Evolutionary conservation across 169 alveolate genomes (phyloP).

Genomic region (Eimeria brunetti): DNA sequence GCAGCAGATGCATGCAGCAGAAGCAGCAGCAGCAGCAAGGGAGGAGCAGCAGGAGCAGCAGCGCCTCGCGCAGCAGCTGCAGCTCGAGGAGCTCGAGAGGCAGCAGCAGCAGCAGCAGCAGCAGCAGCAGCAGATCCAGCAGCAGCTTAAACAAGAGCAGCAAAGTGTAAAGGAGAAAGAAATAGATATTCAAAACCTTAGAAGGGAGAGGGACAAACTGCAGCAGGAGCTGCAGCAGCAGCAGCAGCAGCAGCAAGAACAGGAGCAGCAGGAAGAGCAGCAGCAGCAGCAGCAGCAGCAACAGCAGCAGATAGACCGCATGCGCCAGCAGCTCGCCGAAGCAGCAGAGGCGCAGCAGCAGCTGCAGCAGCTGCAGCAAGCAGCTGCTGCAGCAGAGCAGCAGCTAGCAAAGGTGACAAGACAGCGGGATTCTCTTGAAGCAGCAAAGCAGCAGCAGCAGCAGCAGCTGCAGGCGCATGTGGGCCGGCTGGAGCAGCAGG

Average conservation of each 20-base stretch:
- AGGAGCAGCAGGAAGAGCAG: too few relatives aligned
- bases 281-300: constrained; percentile 39
- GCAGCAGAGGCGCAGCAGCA: constrained; percentile 65
- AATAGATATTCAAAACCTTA: neutral
- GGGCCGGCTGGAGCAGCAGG: constrained; percentile 13
- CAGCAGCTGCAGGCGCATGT: constrained; percentile 53
- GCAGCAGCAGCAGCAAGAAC: constrained; percentile 46
- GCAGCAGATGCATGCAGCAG: constrained; percentile 73
- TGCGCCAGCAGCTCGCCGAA: constrained; percentile 6
- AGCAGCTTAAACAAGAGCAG: neutral
- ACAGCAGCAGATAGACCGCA: constrained; percentile 5
- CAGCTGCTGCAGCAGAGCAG: constrained; percentile 58
- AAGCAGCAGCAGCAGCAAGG: constrained; percentile 60
- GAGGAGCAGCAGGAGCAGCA: constrained; percentile 72
- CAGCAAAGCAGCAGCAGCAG: constrained; percentile 63
- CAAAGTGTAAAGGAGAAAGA: constrained; percentile 8
- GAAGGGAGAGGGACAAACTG: neutral
- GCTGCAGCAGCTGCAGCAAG: constrained; percentile 50
- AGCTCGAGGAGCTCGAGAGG: constrained; percentile 32
- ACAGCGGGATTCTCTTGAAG: constrained; percentile 51
- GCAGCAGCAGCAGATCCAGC: constrained; percentile 8
- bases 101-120: constrained; percentile 73
- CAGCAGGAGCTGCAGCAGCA: constrained; percentile 26
- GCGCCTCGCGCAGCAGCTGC: constrained; percentile 8
- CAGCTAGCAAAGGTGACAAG: constrained; percentile 41